Conservation (phyloP, 257 asterid genomes). For the Jacaranda mimosifolia region DNA sequence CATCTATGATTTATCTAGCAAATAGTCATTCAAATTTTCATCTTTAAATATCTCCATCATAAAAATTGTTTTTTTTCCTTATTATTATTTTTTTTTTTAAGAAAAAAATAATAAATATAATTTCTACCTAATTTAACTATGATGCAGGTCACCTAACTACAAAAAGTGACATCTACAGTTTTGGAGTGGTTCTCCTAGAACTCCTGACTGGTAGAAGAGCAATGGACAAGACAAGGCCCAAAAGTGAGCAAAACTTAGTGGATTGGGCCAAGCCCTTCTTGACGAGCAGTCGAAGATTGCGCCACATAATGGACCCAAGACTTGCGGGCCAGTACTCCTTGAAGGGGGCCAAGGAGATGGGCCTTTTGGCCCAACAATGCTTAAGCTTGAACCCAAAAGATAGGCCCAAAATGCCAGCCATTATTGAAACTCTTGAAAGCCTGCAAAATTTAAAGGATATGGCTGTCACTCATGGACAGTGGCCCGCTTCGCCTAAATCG, state of each 20-base stretch:
- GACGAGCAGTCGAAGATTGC: slow-evolving; percentile 65
- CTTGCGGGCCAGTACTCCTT: slow-evolving; percentile 84
- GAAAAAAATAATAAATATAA: background rate
- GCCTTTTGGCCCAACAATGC: slow-evolving; percentile 70
- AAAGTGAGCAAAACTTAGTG: slow-evolving; percentile 73
- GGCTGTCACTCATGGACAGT: slow-evolving; percentile 76
- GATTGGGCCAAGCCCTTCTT: slow-evolving; percentile 85
- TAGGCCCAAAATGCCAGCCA: slow-evolving; percentile 88
- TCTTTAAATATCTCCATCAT: background rate
- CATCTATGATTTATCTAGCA: background rate
- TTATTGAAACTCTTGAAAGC: slow-evolving; percentile 79
- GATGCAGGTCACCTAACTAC: slow-evolving; percentile 88
- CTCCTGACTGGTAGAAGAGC: slow-evolving; percentile 87
- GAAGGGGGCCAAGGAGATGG: slow-evolving; percentile 83
- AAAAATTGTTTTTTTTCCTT: background rate
- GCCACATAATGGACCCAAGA: slow-evolving; percentile 73
- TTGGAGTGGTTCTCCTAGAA: slow-evolving; percentile 88
- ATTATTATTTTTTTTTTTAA: background rate
- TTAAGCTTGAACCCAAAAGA: slow-evolving; percentile 82
- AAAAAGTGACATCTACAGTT: slow-evolving; percentile 88
- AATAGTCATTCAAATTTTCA: background rate
- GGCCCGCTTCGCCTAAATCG: slow-evolving; percentile 64
- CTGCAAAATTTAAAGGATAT: slow-evolving; percentile 67
- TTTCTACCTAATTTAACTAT: background rate
- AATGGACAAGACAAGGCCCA: slow-evolving; percentile 74